phyloP scores from a whole-genome alignment of 805 yeast species.

The Cyberlindnera suaveolens region DNA sequence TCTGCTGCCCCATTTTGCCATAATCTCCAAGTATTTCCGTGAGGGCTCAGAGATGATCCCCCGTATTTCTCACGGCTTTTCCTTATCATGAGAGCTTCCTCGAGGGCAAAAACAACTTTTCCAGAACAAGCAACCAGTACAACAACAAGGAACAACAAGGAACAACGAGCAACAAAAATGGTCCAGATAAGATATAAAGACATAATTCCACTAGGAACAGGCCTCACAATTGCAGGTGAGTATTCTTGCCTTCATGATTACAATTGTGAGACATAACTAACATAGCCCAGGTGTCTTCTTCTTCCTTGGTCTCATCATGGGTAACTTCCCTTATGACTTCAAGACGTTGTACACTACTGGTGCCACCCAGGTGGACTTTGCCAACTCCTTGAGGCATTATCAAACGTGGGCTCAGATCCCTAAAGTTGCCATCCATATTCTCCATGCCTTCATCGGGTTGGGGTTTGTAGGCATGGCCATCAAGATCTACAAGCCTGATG shows the following conservation, averaged over 20 bases:
- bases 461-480: constrained; percentile 71
- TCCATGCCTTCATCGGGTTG: constrained; percentile 54
- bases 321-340: constrained; percentile 79
- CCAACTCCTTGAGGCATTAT: constrained; percentile 66
- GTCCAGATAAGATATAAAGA: constrained; percentile 32
- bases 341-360: constrained; percentile 61
- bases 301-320: constrained; percentile 70
- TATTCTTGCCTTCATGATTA: background rate
- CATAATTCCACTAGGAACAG: constrained; percentile 41
- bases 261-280: no score
- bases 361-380: constrained; percentile 48
- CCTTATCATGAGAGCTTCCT: background rate
- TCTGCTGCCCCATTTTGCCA: no score
- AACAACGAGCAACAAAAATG: constrained; percentile 10
- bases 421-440: constrained; percentile 44
- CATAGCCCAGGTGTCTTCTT: constrained; percentile 50
- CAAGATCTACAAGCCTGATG: constrained; percentile 82
- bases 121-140: background rate
- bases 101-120: background rate
- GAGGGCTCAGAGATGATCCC: background rate
- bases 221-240: constrained; percentile 34
- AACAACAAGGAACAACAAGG: background rate
- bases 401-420: constrained; percentile 67
- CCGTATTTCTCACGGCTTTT: background rate
- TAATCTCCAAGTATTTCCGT: no score